Percentiles rank a stretch among this genome's conserved stretches.
Evolutionary conservation across 345 rosid genomes (phyloP).

Genomic region (Conringia planisiliqua): DNA sequence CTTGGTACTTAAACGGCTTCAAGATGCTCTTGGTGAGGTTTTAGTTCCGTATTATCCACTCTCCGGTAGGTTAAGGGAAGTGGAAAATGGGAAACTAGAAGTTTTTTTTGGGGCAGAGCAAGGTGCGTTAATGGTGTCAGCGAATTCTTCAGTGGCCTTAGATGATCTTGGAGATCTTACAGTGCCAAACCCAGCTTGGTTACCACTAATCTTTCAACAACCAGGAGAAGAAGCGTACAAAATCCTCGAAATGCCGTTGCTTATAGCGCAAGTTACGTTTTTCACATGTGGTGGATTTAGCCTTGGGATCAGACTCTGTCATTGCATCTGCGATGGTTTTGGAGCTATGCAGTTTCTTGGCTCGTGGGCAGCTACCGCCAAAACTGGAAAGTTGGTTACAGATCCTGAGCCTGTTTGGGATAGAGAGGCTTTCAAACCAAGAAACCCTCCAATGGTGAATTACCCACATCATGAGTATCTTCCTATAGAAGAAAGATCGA

Average conservation of each 20-base stretch:
- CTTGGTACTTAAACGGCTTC: slow-evolving; percentile 35
- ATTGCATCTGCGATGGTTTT: slow-evolving; percentile 84
- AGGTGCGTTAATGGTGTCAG: slow-evolving; percentile 78
- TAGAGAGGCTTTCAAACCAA: slow-evolving; percentile 57
- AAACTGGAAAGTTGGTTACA: slow-evolving; percentile 46
- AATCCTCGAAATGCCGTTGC: slow-evolving; percentile 72
- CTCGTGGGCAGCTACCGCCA: slow-evolving; percentile 74
- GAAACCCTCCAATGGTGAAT: slow-evolving; percentile 58
- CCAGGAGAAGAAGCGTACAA: slow-evolving; percentile 76
- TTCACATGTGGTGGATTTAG: slow-evolving; percentile 85
- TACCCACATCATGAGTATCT: slow-evolving; percentile 67
- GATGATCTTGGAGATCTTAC: slow-evolving; percentile 71
- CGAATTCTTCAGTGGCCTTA: slow-evolving; percentile 48
- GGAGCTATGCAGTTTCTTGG: slow-evolving; percentile 91
- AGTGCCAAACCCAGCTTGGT: slow-evolving; percentile 89
- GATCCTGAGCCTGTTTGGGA: slow-evolving; percentile 80
- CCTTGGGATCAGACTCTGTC: slow-evolving; percentile 81
- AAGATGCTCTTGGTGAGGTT: slow-evolving; percentile 54
- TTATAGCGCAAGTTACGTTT: slow-evolving; percentile 75
- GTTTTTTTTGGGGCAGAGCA: slow-evolving; percentile 68
- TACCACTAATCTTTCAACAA: slow-evolving; percentile 59
- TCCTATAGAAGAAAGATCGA: slow-evolving; percentile 69
- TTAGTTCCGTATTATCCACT: slow-evolving; percentile 84
- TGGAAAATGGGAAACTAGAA: slow-evolving; percentile 59
- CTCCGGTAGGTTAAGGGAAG: slow-evolving; percentile 73